Conservation (phyloP, 1,139 yeast species). For the Schizosaccharomyces versatilis region DNA sequence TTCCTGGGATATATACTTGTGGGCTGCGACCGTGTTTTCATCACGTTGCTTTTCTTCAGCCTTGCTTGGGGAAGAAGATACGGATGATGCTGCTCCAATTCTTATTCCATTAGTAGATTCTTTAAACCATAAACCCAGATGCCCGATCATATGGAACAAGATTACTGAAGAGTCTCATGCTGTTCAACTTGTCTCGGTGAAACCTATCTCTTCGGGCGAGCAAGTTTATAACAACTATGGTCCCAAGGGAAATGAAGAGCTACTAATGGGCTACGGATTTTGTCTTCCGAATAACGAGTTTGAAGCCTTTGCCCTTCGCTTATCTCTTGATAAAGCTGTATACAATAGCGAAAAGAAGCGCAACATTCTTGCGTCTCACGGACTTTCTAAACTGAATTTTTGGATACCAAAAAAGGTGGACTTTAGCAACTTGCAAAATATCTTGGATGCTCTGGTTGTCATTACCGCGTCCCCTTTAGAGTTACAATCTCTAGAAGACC, state of each 20-base stretch:
- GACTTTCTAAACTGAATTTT: background rate
- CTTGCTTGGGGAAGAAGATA: conserved; percentile 23
- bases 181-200: background rate
- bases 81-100: conserved; percentile 34
- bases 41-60: conserved; percentile 56
- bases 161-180: background rate
- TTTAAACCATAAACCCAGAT: conserved; percentile 43
- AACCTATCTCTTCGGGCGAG: conserved; percentile 19
- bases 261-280: conserved; percentile 27
- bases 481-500: background rate
- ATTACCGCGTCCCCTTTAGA: background rate
- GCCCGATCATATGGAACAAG: conserved; percentile 44
- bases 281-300: conserved; percentile 26
- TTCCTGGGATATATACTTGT: conserved; percentile 29
- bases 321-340: background rate
- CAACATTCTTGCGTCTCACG: background rate
- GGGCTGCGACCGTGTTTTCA: conserved; percentile 51
- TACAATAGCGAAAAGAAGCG: background rate
- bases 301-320: conserved; percentile 28
- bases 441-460: background rate
- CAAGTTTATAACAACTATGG: conserved; percentile 70
- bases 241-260: conserved; percentile 61
- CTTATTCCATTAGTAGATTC: conserved; percentile 60
- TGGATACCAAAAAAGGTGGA: background rate
- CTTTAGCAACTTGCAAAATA: background rate